These are phyloP conservation scores for Conticribra guillardii DNA, from an alignment of 108 stramenopile species.

Conservation along the genomic window DNA sequence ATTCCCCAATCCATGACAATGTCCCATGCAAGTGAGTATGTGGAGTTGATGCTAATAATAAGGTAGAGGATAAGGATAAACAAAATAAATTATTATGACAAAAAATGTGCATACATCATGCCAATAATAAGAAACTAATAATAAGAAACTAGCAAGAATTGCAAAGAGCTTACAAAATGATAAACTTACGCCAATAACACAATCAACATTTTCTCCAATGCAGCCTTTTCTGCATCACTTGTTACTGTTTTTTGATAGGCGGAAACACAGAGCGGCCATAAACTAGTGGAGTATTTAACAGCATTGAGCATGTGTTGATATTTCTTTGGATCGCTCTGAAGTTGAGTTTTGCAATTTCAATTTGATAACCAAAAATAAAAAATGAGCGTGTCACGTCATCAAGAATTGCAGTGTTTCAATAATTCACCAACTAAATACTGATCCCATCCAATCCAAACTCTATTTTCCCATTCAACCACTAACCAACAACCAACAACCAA, in stretches of 20 bases:
- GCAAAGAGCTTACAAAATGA: background rate
- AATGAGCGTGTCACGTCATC: too few relatives aligned
- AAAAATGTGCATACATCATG: too few relatives aligned
- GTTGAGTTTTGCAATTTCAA: background rate
- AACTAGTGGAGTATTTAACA: conserved; percentile 78
- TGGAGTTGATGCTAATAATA: conserved; percentile 61
- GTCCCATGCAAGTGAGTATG: conserved; percentile 78
- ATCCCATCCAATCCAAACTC: too few relatives aligned
- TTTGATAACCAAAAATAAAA: too few relatives aligned
- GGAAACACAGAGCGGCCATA: conserved; percentile 77
- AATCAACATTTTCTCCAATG: conserved; percentile 60
- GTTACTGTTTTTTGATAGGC: conserved; percentile 77
- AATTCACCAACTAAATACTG: too few relatives aligned
- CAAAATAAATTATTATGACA: too few relatives aligned
- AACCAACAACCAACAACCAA: too few relatives aligned
- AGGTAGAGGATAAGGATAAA: background rate
- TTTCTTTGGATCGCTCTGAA: conserved; percentile 61
- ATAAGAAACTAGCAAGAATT: background rate
- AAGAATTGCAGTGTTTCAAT: too few relatives aligned
- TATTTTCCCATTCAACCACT: too few relatives aligned
- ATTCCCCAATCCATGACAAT: conserved; percentile 91
- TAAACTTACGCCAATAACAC: conserved; percentile 59
- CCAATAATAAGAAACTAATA: background rate
- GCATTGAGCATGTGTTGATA: conserved; percentile 83
- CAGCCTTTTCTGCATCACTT: conserved; percentile 37